These are phyloP conservation scores for Solanum raphanifolium DNA, from an alignment of 257 asterid species.

Conservation along the genomic window DNA sequence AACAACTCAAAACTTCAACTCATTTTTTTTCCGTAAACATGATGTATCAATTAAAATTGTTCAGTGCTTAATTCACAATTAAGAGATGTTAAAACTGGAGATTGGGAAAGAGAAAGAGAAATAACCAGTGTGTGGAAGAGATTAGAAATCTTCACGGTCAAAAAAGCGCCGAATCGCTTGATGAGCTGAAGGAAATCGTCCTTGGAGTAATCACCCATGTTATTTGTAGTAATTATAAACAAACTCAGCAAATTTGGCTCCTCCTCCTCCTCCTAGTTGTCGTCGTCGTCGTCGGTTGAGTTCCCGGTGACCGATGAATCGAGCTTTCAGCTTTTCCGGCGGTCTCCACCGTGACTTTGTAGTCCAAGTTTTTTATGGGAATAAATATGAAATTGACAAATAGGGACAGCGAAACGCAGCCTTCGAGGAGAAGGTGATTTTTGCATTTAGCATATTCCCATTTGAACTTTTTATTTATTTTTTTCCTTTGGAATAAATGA, in stretches of 20 bases:
- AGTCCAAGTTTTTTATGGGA: background rate
- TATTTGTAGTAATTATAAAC: background rate
- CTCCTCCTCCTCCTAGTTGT: background rate
- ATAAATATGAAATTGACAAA: background rate
- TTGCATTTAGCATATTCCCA: background rate
- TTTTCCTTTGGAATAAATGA: background rate
- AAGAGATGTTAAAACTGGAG: background rate
- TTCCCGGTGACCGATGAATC: background rate
- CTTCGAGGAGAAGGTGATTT: background rate
- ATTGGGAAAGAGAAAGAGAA: background rate
- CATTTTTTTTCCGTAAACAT: background rate
- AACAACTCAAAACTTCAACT: background rate
- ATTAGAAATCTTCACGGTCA: constrained; percentile 45
- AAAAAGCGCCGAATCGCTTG: constrained; percentile 54
- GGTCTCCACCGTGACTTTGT: background rate
- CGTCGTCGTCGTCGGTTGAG: background rate
- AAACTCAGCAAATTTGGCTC: background rate
- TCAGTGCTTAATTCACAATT: background rate
- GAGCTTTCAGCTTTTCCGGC: background rate
- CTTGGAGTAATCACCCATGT: constrained; percentile 50
- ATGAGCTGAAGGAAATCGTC: constrained; percentile 49
- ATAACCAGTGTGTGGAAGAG: constrained; percentile 37
- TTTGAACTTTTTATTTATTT: background rate
- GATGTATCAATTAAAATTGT: background rate
- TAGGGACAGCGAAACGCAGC: background rate